These are phyloP conservation scores for Ganoderma sinense DNA, from an alignment of 1,284 basidiomycete species.

Conservation along the genomic window DNA sequence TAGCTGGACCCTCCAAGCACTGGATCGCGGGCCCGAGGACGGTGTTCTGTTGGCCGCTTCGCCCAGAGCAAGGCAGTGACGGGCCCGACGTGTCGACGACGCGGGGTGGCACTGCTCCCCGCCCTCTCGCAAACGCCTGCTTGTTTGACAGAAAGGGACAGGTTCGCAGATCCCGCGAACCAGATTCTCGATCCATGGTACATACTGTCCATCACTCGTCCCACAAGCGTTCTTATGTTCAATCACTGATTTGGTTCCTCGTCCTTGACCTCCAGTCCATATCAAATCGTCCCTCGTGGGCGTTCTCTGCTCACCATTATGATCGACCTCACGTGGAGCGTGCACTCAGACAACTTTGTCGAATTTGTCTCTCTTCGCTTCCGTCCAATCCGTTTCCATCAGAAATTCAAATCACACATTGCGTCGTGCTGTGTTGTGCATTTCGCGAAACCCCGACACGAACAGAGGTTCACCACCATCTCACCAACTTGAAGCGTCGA, in stretches of 20 bases:
- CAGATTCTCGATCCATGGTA: background rate
- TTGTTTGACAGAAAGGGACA: background rate
- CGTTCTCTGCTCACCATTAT: background rate
- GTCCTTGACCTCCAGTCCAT: background rate
- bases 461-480: too few relatives aligned
- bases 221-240: background rate
- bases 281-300: background rate
- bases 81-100: background rate
- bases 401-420: background rate
- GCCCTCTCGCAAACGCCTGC: too few relatives aligned
- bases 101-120: background rate
- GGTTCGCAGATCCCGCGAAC: background rate
- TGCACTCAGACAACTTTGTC: background rate
- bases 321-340: background rate
- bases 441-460: too few relatives aligned
- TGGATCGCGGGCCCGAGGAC: background rate
- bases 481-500: too few relatives aligned
- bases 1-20: background rate
- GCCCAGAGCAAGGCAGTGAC: background rate
- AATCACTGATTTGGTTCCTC: background rate
- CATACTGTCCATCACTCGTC: background rate
- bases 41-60: background rate
- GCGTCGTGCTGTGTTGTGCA: background rate
- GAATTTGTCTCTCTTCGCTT: too few relatives aligned
- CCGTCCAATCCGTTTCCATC: background rate